Base-by-base conservation (phyloP, 192 early-diverging fungal genomes). In the Allomyces arbusculus region DNA sequence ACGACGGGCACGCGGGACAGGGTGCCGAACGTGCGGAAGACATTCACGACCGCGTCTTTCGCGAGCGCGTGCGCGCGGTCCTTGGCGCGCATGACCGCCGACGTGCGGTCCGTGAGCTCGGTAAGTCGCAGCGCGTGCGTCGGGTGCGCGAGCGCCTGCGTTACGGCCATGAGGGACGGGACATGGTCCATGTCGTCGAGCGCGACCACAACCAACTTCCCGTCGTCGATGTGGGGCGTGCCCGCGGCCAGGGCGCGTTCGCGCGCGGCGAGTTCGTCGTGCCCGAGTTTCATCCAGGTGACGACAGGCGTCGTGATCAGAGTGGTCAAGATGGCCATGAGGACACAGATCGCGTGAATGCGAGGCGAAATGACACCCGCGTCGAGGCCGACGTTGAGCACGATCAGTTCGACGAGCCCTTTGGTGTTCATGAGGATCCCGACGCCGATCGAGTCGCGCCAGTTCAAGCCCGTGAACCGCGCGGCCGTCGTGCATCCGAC, bases 361-460 rank as follows among this genome's bases (percentile, higher is more conserved):
- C 69, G 40, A 20, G 64, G 4, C 23, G 55, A 25, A 63, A 64
- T 22, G 26, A 65, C 33, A 24, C 19, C 22, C 82, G 91, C 89
- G 44, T 89, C 76, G 67, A 87, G 77, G 12, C 94, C 93, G 66
- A 97, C 84, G 75, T 97, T 97, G 10, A 97, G 81, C 26, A 97
- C 91, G 66, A 95, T 95, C 9, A 97, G 78, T 73, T 97, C 94
- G 22, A 97, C 91, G 26, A 97, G 78, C 61, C 91, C 93, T 76
- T 95, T 95, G 69, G 89, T 90, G 78, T 91, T 95, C 93, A 97
- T 95, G 62, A 97, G 73, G 61, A 91, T 69, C 1, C 94, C 94
- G 58, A 95, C 80, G 0, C 90, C 80, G 11, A 87, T 72, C 1
- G 90, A 89, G 69, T 97, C 92, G 68, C 89, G 80, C 85, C 84